Percentiles rank a stretch among this genome's conserved stretches.
Conservation (phyloP, 2,329 filamentous ascomycete species). For the Aspergillus fijiensis region DNA sequence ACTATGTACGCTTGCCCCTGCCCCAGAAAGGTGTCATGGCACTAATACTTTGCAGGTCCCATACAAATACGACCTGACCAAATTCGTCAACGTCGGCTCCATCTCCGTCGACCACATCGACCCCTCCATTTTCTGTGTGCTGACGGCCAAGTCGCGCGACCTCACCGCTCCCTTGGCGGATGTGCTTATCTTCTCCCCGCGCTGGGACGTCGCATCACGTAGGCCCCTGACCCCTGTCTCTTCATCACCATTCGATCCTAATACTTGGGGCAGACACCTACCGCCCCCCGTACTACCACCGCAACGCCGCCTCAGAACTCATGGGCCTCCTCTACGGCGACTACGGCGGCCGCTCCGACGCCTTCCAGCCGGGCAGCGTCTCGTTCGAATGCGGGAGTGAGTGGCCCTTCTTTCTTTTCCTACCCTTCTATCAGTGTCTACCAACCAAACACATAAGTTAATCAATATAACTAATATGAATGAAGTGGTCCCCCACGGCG, state of each 20-base stretch:
- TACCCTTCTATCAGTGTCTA: not conserved
- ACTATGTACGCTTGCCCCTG: constrained; percentile 45
- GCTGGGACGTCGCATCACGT: constrained; percentile 43
- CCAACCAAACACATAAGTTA: no score
- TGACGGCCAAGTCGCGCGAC: constrained; percentile 42
- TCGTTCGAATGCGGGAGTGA: constrained; percentile 39
- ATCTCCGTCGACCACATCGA: constrained; percentile 44
- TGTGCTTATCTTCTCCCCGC: constrained; percentile 42
- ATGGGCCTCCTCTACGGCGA: constrained; percentile 41
- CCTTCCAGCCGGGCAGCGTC: constrained; percentile 35
- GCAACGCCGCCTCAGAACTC: constrained; percentile 41
- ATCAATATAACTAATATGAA: not conserved
- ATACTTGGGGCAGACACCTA: constrained; percentile 33
- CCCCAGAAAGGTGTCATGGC: not conserved
- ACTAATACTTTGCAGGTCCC: constrained; percentile 26
- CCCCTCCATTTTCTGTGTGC: constrained; percentile 43
- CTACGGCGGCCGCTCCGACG: constrained; percentile 36
- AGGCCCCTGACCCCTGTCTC: constrained; percentile 9
- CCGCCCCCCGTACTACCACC: constrained; percentile 45
- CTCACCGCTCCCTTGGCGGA: constrained; percentile 37
- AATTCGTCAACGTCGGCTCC: constrained; percentile 42
- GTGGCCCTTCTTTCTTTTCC: constrained; percentile 3
- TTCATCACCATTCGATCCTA: not conserved
- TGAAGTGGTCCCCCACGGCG: constrained; percentile 37
- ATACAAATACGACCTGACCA: constrained; percentile 45